Evolutionary conservation across 108 stramenopile species (phyloP), one percentile per base, ranked within the genome.

Genomic region (Fragilaria crotonensis): DNA sequence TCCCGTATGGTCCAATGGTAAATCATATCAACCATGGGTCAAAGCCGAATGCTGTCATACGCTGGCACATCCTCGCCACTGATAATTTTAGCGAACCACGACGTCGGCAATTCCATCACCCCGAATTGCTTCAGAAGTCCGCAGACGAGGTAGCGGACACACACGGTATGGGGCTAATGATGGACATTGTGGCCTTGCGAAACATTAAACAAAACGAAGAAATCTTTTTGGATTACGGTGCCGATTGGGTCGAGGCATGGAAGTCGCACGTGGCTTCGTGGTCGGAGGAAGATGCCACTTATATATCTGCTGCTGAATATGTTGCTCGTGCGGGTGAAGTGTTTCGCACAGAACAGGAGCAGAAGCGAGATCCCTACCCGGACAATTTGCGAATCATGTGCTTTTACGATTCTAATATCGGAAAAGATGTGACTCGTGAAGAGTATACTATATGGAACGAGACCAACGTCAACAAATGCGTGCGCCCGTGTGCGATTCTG

Each of bases 191-290:
- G 18, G 87, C 87, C 2, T 33, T 72, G n/a, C 64, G 79, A 4
- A 83, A 89, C 45, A 84, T 89, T 67, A 61, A 68, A 49, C 54
- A 64, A 5, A 73, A 58, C 20, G 87, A 84, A 61, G 87, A 89
- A 61, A 70, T 90, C 0, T 72, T 79, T 9, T 70, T 90, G 26
- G 85, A 90, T 54, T 90, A 90, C 29, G 89, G 89, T 1, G 30
- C 33, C 0, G 71, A 66, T 17, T 90, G 89, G 89, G 63, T 71
- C 33, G 58, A 67, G 26, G 89, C 85, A 32, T 90, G 85, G 85
- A 45, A 68, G 44, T 66, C 76, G 25, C 72, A 79, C 48, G 56
- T 54, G 0, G 52, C 7, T 7, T 11, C 36, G 7, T 14, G 14
- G 7, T 11, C 7, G 14, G 36, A 41, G 14, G 11, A 41, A 41